Evolutionary conservation across 106 monocot species (phyloP).

Genomic region (Apostasia shenzhenica): DNA sequence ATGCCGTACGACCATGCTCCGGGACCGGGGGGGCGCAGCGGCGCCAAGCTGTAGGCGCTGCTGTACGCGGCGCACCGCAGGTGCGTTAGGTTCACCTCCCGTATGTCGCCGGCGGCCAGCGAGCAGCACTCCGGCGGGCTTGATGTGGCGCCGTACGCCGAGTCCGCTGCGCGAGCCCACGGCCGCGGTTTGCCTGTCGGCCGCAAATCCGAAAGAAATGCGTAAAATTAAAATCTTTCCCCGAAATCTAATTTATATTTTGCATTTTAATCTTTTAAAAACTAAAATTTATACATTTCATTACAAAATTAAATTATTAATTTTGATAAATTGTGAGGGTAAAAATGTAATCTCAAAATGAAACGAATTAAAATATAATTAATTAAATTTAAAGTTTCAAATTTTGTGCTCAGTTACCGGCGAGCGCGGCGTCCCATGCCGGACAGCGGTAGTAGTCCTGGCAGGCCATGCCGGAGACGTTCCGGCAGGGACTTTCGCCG

Average conservation of each 20-base stretch:
- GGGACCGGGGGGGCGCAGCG: slow-evolving; percentile 37
- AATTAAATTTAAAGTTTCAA: too few species aligned
- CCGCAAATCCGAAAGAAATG: not conserved
- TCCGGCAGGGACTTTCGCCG: slow-evolving; percentile 45
- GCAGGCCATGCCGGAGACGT: slow-evolving; percentile 76
- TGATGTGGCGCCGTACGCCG: slow-evolving; percentile 15
- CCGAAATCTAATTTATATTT: too few species aligned
- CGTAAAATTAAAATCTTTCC: too few species aligned
- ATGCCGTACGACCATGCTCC: slow-evolving; percentile 79
- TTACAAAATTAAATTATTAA: too few species aligned
- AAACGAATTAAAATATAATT: too few species aligned
- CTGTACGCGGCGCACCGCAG: slow-evolving; percentile 79
- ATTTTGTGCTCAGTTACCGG: too few species aligned
- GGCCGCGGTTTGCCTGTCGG: not conserved
- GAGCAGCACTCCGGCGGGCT: slow-evolving; percentile 62
- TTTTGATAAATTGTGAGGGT: too few species aligned
- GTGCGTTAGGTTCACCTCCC: slow-evolving; percentile 51
- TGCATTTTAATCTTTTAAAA: too few species aligned
- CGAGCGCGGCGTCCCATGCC: slow-evolving; percentile 31
- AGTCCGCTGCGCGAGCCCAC: not conserved
- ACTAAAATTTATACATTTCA: too few species aligned
- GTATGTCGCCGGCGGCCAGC: slow-evolving; percentile 35
- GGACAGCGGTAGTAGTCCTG: slow-evolving; percentile 70
- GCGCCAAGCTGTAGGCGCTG: slow-evolving; percentile 78
- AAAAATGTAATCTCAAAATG: too few species aligned